phyloP scores from a whole-genome alignment of 768 basidiomycete genomes.

The Rhodosporidiobolus odoratus region DNA sequence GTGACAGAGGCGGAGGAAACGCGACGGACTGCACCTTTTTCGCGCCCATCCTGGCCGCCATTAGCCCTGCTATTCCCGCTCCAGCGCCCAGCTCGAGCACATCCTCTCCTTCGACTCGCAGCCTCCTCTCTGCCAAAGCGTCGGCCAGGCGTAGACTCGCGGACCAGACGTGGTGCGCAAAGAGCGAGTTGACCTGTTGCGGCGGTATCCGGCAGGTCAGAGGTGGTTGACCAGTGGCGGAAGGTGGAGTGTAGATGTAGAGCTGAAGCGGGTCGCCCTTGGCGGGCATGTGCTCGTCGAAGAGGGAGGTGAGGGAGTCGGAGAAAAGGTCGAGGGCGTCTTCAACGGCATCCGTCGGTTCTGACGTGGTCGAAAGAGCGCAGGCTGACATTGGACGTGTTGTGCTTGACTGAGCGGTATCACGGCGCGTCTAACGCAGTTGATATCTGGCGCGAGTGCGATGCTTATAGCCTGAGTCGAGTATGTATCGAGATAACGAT shows the following conservation, averaged over 20 bases:
- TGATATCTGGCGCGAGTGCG: too few species aligned
- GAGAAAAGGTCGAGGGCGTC: conserved; percentile 21
- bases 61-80: neutral
- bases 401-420: too few species aligned
- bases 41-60: conserved; percentile 14
- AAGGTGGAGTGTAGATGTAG: conserved; percentile 15
- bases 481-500: too few species aligned
- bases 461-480: too few species aligned
- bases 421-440: too few species aligned
- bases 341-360: neutral
- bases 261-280: conserved; percentile 16
- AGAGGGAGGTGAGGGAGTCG: conserved; percentile 6
- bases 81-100: conserved; percentile 12
- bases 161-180: conserved; percentile 13
- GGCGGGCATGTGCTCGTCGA: conserved; percentile 21
- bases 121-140: neutral
- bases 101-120: neutral
- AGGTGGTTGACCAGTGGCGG: neutral
- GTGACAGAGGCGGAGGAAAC: neutral
- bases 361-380: neutral
- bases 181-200: conserved; percentile 12
- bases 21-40: neutral
- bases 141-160: neutral
- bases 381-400: neutral
- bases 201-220: conserved; percentile 24